A percentile compares a stretch with the other conserved stretches of the same genome.
These are phyloP conservation scores for Cephaloascus albidus DNA, from an alignment of 805 yeast genomes.

Conservation along the genomic window DNA sequence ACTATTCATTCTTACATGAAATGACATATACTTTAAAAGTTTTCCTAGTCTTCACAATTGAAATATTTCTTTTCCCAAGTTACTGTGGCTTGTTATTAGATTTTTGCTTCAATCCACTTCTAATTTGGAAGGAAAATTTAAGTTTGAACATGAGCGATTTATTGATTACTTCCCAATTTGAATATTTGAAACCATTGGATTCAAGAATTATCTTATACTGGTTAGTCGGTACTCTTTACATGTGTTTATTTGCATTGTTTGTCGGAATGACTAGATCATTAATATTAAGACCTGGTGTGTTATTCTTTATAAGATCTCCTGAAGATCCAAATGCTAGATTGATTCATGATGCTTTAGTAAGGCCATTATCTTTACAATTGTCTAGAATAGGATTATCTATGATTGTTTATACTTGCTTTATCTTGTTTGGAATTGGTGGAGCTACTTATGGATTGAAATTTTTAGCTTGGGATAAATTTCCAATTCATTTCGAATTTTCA, in stretches of 20 bases:
- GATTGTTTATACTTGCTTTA: conserved; percentile 63
- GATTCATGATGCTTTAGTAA: conserved; percentile 77
- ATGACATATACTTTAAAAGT: conserved; percentile 63
- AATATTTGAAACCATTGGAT: not conserved
- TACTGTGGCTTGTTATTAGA: conserved; percentile 77
- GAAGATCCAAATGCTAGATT: conserved; percentile 87
- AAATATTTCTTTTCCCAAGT: conserved; percentile 77
- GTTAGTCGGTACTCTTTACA: conserved; percentile 73
- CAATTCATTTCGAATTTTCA: no score
- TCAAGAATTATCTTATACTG: conserved; percentile 30
- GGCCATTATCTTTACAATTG: conserved; percentile 64
- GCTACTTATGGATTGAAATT: conserved; percentile 37
- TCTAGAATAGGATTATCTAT: conserved; percentile 67
- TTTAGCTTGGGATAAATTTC: not conserved
- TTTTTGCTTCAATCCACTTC: conserved; percentile 53
- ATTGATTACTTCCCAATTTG: not conserved
- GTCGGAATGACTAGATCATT: conserved; percentile 72
- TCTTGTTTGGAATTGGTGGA: conserved; percentile 65
- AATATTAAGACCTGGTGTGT: conserved; percentile 79
- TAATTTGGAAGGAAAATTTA: not conserved
- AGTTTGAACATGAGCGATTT: not conserved
- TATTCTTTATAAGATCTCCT: conserved; percentile 87
- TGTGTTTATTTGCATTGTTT: conserved; percentile 80
- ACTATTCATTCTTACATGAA: conserved; percentile 46
- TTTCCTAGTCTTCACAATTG: conserved; percentile 63